Conservation (phyloP, 2,329 filamentous ascomycete genomes). For the Myotisia sp. region DNA sequence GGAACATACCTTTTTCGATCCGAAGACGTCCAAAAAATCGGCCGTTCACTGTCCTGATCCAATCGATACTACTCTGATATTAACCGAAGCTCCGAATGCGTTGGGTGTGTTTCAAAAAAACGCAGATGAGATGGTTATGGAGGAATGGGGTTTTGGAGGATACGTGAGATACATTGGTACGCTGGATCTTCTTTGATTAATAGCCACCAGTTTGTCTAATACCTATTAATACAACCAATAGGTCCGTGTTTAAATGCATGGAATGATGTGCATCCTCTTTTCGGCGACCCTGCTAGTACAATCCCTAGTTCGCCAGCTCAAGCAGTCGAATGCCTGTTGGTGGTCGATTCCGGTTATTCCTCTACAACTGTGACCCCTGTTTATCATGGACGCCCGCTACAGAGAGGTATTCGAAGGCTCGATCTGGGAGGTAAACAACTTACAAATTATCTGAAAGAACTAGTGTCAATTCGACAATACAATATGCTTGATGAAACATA, state of each 20-base stretch:
- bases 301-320: slow-evolving; percentile 28
- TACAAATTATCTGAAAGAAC: slow-evolving; percentile 81
- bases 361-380: slow-evolving; percentile 83
- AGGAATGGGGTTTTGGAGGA: slow-evolving; percentile 84
- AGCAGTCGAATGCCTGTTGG: slow-evolving; percentile 67
- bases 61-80: slow-evolving; percentile 63
- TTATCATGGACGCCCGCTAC: slow-evolving; percentile 64
- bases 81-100: slow-evolving; percentile 75
- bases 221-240: slow-evolving; percentile 20
- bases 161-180: slow-evolving; percentile 63
- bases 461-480: slow-evolving; percentile 81
- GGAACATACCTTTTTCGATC: slow-evolving; percentile 73
- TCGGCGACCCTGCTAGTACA: slow-evolving; percentile 41
- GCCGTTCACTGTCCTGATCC: slow-evolving; percentile 42
- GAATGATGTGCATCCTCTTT: slow-evolving; percentile 57
- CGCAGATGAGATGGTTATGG: slow-evolving; percentile 92
- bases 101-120: slow-evolving; percentile 70
- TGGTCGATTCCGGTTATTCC: slow-evolving; percentile 86
- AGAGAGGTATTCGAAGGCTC: slow-evolving; percentile 66
- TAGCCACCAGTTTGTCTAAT: background rate
- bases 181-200: slow-evolving; percentile 19
- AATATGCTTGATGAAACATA: slow-evolving; percentile 90
- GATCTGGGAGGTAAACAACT: slow-evolving; percentile 86
- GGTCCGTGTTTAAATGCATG: slow-evolving; percentile 68
- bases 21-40: slow-evolving; percentile 44